A percentile compares a stretch with the other conserved stretches of the same genome.
These are phyloP conservation scores for Chalara sp. DNA, from an alignment of 2,329 filamentous ascomycete genomes.

Conservation along the genomic window DNA sequence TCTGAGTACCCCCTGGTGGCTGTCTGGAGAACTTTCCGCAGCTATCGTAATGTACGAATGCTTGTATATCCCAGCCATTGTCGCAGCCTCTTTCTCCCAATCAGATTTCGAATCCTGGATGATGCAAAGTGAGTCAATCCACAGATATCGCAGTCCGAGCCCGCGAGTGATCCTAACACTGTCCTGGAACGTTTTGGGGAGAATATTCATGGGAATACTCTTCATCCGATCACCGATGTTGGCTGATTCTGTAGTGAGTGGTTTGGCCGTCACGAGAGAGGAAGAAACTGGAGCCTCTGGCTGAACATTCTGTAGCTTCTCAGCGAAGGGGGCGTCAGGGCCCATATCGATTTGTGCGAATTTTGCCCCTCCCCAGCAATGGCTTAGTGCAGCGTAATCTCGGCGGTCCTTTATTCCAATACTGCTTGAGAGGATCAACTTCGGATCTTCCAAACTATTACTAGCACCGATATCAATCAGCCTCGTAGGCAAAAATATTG, in stretches of 20 bases:
- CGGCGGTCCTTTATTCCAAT: too few relatives aligned
- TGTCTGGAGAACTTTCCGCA: constrained; percentile 5
- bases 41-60: constrained; percentile 11
- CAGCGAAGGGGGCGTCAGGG: background rate
- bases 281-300: background rate
- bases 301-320: background rate
- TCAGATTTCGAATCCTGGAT: background rate
- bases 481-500: too few relatives aligned
- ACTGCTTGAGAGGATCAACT: too few relatives aligned
- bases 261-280: background rate
- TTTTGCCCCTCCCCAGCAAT: constrained; percentile 1
- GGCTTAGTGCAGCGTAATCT: background rate
- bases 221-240: constrained; percentile 1
- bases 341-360: background rate
- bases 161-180: background rate
- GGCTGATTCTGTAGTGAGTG: background rate
- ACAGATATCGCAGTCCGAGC: too few relatives aligned
- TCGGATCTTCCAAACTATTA: too few relatives aligned
- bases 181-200: background rate
- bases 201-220: constrained; percentile 1
- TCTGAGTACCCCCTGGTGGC: constrained; percentile 6
- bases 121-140: background rate
- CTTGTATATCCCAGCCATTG: constrained; percentile 15
- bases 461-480: too few relatives aligned
- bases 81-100: constrained; percentile 8